These are phyloP conservation scores for Tympanopsis confertula DNA, from an alignment of 2,329 filamentous ascomycete species.

Conservation along the genomic window DNA sequence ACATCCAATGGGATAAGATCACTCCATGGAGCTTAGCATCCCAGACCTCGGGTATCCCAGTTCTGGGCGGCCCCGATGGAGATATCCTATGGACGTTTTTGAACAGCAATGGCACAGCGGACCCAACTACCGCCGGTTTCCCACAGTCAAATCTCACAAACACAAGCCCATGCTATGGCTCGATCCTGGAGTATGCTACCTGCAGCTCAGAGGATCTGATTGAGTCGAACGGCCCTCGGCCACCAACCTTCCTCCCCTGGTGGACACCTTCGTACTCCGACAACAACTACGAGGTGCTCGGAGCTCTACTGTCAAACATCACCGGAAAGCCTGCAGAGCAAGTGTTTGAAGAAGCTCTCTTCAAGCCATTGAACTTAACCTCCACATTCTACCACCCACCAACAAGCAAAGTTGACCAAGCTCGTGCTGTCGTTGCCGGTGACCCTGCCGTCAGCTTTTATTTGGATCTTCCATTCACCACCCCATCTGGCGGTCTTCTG, in stretches of 20 bases:
- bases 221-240: conserved; percentile 3
- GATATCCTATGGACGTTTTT: background rate
- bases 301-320: conserved; percentile 23
- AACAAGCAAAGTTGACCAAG: conserved; percentile 17
- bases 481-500: conserved; percentile 9
- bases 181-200: background rate
- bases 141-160: background rate
- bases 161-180: background rate
- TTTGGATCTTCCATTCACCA: conserved; percentile 3
- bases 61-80: background rate
- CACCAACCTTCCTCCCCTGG: conserved; percentile 9
- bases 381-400: conserved; percentile 18
- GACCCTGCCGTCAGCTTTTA: conserved; percentile 14
- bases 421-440: conserved; percentile 16
- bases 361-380: conserved; percentile 24
- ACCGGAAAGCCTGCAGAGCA: conserved; percentile 19
- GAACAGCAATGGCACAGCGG: background rate
- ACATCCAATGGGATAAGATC: conserved; percentile 17
- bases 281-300: conserved; percentile 19
- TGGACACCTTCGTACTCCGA: conserved; percentile 21
- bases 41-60: conserved; percentile 14
- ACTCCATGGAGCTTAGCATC: conserved; percentile 17
- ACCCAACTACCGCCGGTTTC: background rate
- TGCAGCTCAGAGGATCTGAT: conserved; percentile 4
- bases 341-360: conserved; percentile 19